Evolutionary conservation across 805 yeast genomes (phyloP).

Genomic region (Hanseniaspora thailandica): DNA sequence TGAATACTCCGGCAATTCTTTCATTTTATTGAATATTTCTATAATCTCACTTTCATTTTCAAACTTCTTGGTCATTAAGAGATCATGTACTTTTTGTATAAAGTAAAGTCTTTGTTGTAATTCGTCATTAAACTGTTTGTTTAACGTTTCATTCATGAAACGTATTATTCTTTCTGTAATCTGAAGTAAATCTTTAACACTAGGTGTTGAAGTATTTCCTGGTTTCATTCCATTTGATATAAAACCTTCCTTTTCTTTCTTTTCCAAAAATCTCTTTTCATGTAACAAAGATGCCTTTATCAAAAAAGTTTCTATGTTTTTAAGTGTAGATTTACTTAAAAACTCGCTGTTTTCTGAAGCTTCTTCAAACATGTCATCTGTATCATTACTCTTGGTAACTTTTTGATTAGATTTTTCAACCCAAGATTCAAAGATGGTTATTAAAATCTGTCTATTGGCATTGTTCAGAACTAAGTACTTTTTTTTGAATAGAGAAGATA

Average conservation of each 20-base stretch:
- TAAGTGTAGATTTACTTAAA: slow-evolving; percentile 59
- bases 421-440: slow-evolving; percentile 81
- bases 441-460: slow-evolving; percentile 57
- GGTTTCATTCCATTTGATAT: slow-evolving; percentile 19
- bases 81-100: slow-evolving; percentile 9
- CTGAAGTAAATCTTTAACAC: slow-evolving; percentile 26
- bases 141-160: slow-evolving; percentile 28
- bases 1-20: slow-evolving; percentile 32
- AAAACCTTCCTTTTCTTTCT: neutral
- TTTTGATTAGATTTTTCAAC: slow-evolving; percentile 35
- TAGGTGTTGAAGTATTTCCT: slow-evolving; percentile 16
- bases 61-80: slow-evolving; percentile 27
- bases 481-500: slow-evolving; percentile 54
- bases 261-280: slow-evolving; percentile 23
- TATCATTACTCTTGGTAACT: slow-evolving; percentile 18
- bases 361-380: slow-evolving; percentile 8
- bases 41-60: slow-evolving; percentile 27
- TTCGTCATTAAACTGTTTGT: slow-evolving; percentile 26
- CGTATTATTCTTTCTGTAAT: slow-evolving; percentile 28
- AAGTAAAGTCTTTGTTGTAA: slow-evolving; percentile 15
- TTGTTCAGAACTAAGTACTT: slow-evolving; percentile 74
- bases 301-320: slow-evolving; percentile 63
- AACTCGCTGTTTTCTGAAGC: slow-evolving; percentile 35
- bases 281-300: slow-evolving; percentile 43
- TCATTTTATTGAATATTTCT: slow-evolving; percentile 32